A percentile compares a stretch with the other conserved stretches of the same genome.
Conservation (phyloP, 345 rosid genomes). For the Salix arbutifolia region DNA sequence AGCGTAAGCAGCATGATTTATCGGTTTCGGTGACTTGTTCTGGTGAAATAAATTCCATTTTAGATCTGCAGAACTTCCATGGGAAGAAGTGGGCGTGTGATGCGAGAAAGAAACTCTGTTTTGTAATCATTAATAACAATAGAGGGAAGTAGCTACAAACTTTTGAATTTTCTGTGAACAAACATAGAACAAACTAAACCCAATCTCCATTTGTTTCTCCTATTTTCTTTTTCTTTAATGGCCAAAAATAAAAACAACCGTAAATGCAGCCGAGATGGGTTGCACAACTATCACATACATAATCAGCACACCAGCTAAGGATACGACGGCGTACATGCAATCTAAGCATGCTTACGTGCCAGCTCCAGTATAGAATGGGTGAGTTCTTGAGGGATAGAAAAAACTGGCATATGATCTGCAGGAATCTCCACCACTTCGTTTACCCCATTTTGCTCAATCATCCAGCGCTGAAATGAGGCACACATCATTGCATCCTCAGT, state of each 20-base stretch:
- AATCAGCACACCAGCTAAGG: too few relatives aligned
- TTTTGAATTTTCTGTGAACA: too few relatives aligned
- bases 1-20: not conserved
- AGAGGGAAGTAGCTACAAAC: not conserved
- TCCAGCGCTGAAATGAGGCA: slow-evolving; percentile 25
- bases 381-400: slow-evolving; percentile 36
- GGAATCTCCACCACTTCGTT: slow-evolving; percentile 30
- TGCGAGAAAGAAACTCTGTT: not conserved
- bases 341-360: slow-evolving; percentile 5
- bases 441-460: slow-evolving; percentile 14
- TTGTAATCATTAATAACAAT: not conserved
- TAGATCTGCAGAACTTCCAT: not conserved
- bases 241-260: too few relatives aligned
- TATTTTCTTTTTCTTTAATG: too few relatives aligned
- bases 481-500: slow-evolving; percentile 19
- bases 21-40: not conserved
- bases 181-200: too few relatives aligned
- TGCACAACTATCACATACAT: too few relatives aligned
- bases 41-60: not conserved
- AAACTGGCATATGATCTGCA: slow-evolving; percentile 42
- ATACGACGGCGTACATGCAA: not conserved
- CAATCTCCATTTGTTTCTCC: too few relatives aligned
- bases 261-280: too few relatives aligned
- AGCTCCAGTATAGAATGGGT: slow-evolving; percentile 10
- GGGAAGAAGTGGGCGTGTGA: not conserved